Percentiles rank a stretch among this genome's conserved stretches.
Conservation (phyloP, 164 flowering plant genomes). For the Sedum album region DNA sequence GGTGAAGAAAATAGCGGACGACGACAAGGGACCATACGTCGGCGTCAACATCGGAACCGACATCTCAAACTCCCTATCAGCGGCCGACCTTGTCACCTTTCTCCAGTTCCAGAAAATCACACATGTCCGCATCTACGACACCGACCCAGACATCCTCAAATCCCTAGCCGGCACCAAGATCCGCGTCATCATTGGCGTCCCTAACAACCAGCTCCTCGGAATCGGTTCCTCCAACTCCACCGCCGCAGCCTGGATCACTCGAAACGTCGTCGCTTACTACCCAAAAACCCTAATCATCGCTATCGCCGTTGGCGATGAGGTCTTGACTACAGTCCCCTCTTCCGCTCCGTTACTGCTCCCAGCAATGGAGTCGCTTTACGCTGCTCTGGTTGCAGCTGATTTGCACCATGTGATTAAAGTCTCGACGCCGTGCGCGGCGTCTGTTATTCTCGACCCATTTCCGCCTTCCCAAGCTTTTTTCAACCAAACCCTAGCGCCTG, state of each 20-base stretch:
- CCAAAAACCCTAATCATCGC: slow-evolving; percentile 69
- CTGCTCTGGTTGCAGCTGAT: slow-evolving; percentile 64
- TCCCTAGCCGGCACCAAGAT: slow-evolving; percentile 69
- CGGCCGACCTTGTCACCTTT: slow-evolving; percentile 57
- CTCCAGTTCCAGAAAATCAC: slow-evolving; percentile 60
- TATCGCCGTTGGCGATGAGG: slow-evolving; percentile 89
- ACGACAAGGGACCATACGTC: slow-evolving; percentile 46
- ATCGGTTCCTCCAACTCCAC: slow-evolving; percentile 81
- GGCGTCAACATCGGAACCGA: slow-evolving; percentile 87
- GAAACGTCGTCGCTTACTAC: slow-evolving; percentile 61
- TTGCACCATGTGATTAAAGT: slow-evolving; percentile 57
- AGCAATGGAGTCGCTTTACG: slow-evolving; percentile 70
- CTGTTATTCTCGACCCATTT: slow-evolving; percentile 73
- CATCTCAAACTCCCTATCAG: slow-evolving; percentile 47
- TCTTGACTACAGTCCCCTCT: slow-evolving; percentile 63
- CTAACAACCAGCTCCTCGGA: slow-evolving; percentile 85
- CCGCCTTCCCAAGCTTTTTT: slow-evolving; percentile 97
- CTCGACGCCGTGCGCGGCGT: slow-evolving; percentile 84
- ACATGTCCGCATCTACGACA: slow-evolving; percentile 79
- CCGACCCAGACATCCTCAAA: slow-evolving; percentile 50
- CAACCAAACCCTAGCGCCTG: slow-evolving; percentile 48
- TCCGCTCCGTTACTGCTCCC: slow-evolving; percentile 77
- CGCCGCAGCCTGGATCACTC: slow-evolving; percentile 73
- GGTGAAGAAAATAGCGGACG: slow-evolving; percentile 9
- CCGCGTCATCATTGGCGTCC: slow-evolving; percentile 72